Conservation (phyloP, 768 basidiomycete genomes). For the Clathrus columnatus region DNA sequence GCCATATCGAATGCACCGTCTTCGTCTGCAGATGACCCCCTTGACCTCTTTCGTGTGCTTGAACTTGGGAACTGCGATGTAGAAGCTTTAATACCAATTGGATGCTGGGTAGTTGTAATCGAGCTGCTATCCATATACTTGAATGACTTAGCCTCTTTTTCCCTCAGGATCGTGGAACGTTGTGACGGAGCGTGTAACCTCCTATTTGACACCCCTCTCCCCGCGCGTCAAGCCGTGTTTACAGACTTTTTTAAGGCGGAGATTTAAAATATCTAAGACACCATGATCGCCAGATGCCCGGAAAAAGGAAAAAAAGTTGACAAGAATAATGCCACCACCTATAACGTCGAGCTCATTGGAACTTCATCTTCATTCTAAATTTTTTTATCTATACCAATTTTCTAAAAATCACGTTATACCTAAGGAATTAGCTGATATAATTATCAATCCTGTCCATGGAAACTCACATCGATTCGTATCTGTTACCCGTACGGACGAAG, state of each 20-base stretch:
- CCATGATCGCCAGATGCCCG: too few species aligned
- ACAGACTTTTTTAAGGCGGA: too few species aligned
- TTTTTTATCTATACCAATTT: not conserved
- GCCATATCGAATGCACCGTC: conserved; percentile 8
- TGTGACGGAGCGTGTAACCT: conserved; percentile 12
- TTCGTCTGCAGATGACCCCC: not conserved
- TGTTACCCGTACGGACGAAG: conserved; percentile 50
- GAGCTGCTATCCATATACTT: not conserved
- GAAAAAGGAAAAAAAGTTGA: too few species aligned
- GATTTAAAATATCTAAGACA: not conserved
- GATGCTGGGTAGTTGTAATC: not conserved
- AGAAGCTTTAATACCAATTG: conserved; percentile 4
- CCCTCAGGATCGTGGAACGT: conserved; percentile 5
- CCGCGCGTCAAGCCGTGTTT: too few species aligned
- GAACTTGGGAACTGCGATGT: not conserved
- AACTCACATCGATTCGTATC: conserved; percentile 32
- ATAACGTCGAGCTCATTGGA: not conserved
- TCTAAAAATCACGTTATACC: not conserved
- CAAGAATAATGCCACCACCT: not conserved
- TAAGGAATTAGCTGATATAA: not conserved
- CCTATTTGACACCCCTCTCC: too few species aligned
- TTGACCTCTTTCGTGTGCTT: not conserved
- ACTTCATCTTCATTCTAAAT: not conserved
- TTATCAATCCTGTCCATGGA: not conserved
- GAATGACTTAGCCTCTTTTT: not conserved